A percentile compares a stretch with the other conserved stretches of the same genome.
These are phyloP conservation scores for Pyracantha coccinea DNA, from an alignment of 331 rosid species.

Conservation along the genomic window DNA sequence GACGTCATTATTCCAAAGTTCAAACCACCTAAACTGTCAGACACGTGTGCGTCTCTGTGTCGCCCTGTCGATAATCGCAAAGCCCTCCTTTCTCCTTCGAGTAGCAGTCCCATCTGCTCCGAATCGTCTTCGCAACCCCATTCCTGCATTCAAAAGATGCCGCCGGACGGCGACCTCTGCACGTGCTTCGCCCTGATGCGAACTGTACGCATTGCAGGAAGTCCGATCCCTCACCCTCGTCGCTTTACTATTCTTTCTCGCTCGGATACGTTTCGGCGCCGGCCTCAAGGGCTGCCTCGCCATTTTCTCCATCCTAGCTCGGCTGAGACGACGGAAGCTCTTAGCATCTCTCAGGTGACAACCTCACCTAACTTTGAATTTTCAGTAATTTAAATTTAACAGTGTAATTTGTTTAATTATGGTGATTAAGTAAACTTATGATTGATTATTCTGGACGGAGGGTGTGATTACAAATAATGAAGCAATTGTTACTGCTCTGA, in stretches of 20 bases:
- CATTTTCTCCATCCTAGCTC: constrained; percentile 70
- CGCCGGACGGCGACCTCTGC: constrained; percentile 28
- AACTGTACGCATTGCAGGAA: constrained; percentile 29
- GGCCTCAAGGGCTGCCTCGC: constrained; percentile 95
- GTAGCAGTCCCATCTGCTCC: not conserved
- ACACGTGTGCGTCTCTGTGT: constrained; percentile 17
- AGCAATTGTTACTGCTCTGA: constrained; percentile 56
- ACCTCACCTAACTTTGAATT: not conserved
- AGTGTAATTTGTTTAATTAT: not conserved
- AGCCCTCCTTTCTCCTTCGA: not conserved
- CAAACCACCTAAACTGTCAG: constrained; percentile 6
- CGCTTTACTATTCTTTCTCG: constrained; percentile 20
- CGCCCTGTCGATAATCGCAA: not conserved
- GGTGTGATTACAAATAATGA: constrained; percentile 48
- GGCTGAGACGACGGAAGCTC: constrained; percentile 54
- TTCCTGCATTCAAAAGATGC: constrained; percentile 28
- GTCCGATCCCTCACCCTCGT: constrained; percentile 18
- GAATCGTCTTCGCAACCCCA: not conserved
- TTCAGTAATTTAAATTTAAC: not conserved
- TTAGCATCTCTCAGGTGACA: constrained; percentile 43
- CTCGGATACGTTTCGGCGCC: constrained; percentile 44
- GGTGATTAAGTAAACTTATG: not conserved
- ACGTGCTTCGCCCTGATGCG: constrained; percentile 11
- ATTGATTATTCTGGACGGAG: constrained; percentile 37
- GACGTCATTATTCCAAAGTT: not conserved